Evolutionary conservation across 2,329 filamentous ascomycete species (phyloP).

Genomic region (Clarireedia hainanense): DNA sequence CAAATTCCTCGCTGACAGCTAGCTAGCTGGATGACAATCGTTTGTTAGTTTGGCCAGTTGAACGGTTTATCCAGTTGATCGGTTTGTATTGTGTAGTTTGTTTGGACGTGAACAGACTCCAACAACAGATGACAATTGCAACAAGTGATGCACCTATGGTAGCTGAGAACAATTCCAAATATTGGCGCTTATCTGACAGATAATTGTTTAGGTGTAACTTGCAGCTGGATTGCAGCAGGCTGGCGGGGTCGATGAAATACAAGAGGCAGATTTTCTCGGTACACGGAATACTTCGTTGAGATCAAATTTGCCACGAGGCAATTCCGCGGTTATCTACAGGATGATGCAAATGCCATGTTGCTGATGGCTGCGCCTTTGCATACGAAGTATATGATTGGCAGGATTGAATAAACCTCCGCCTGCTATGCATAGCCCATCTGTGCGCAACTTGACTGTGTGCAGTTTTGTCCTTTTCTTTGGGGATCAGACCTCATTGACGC

Average conservation of each 20-base stretch:
- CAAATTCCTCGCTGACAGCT: not conserved
- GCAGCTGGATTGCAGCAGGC: slow-evolving; percentile 1
- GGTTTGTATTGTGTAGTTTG: not conserved
- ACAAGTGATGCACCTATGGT: not conserved
- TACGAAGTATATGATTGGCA: slow-evolving; percentile 4
- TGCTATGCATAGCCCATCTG: slow-evolving; percentile 4
- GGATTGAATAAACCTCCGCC: slow-evolving; percentile 13
- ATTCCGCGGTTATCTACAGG: slow-evolving; percentile 18
- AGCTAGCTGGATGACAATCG: not conserved
- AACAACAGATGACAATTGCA: not conserved
- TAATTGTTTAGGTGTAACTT: slow-evolving; percentile 6
- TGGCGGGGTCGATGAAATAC: slow-evolving; percentile 4
- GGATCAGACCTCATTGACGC: not conserved
- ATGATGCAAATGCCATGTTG: slow-evolving; percentile 7
- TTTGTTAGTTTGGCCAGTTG: not conserved
- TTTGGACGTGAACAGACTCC: not conserved
- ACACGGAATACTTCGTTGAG: not conserved
- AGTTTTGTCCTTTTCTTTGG: not conserved
- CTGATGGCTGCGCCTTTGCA: slow-evolving; percentile 5
- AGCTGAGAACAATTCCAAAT: not conserved
- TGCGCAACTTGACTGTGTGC: too few relatives aligned
- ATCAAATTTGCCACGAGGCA: slow-evolving; percentile 18
- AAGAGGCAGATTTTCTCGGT: not conserved
- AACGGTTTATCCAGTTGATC: not conserved
- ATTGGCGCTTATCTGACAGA: slow-evolving; percentile 2